Conservation (phyloP, 345 rosid species). For the Microcos paniculata region DNA sequence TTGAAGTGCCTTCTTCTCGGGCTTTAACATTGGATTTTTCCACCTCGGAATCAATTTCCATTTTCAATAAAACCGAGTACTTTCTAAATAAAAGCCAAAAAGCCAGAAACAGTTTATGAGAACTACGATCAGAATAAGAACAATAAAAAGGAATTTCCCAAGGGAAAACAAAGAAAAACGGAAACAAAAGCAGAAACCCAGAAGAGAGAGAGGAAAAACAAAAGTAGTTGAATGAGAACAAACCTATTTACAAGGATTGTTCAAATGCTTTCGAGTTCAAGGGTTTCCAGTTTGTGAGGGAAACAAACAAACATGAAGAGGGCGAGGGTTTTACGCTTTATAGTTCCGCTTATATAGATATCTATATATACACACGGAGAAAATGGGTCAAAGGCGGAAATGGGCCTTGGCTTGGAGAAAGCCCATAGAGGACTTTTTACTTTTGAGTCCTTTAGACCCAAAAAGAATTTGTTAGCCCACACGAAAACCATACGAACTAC, state of each 20-base stretch:
- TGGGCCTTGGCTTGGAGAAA: not conserved
- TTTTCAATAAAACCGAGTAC: conserved; percentile 9
- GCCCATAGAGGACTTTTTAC: not conserved
- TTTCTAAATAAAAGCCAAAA: not conserved
- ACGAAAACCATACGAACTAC: no score
- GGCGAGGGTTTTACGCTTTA: conserved; percentile 1
- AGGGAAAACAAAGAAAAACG: not conserved
- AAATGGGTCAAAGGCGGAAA: not conserved
- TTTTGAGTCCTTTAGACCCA: no score
- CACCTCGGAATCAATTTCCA: conserved; percentile 53
- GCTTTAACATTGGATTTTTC: conserved; percentile 29
- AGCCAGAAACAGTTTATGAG: not conserved
- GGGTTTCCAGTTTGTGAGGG: not conserved
- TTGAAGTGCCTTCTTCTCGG: conserved; percentile 28
- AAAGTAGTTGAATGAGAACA: not conserved
- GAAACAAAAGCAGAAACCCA: not conserved
- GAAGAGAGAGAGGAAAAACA: not conserved
- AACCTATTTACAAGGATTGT: not conserved
- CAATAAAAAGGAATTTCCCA: not conserved
- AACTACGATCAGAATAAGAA: not conserved
- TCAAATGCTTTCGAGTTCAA: not conserved
- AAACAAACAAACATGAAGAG: not conserved
- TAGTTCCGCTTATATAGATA: not conserved
- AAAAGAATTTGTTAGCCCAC: no score
- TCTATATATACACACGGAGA: not conserved